A percentile compares a stretch with the other conserved stretches of the same genome.
Evolutionary conservation across 352 stramenopile species (phyloP).

Genomic region (Phytophthora multivora): DNA sequence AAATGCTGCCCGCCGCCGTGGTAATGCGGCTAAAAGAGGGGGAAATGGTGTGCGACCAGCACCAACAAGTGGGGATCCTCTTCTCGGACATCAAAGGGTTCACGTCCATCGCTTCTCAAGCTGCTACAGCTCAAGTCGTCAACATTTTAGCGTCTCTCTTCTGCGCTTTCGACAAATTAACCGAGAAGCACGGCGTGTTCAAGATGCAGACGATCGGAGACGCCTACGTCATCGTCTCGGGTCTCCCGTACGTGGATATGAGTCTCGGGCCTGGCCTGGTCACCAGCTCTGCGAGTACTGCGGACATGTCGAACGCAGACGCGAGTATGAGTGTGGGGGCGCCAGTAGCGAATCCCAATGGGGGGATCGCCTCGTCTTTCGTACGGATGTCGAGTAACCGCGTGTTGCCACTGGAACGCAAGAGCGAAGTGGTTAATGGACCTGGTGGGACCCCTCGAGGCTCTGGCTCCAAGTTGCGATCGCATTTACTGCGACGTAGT

Average conservation of each 20-base stretch:
- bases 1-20: conserved; percentile 86
- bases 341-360: neutral
- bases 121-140: conserved; percentile 87
- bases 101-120: conserved; percentile 87
- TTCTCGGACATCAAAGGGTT: conserved; percentile 94
- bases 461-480: conserved; percentile 19
- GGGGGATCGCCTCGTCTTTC: neutral
- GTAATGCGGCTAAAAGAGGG: conserved; percentile 87
- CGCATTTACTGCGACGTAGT: conserved; percentile 42
- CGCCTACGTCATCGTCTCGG: conserved; percentile 91
- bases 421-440: conserved; percentile 12
- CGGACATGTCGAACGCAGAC: conserved; percentile 29
- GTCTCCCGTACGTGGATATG: conserved; percentile 87
- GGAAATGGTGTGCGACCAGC: conserved; percentile 84
- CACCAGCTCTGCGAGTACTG: conserved; percentile 19
- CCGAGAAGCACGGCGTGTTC: conserved; percentile 91
- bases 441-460: conserved; percentile 4
- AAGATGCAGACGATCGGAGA: conserved; percentile 95
- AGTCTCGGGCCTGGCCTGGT: conserved; percentile 67
- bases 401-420: conserved; percentile 49
- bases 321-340: conserved; percentile 15
- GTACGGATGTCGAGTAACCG: conserved; percentile 49
- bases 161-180: conserved; percentile 91
- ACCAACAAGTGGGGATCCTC: conserved; percentile 88
- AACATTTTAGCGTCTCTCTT: conserved; percentile 93